Evolutionary conservation across 176 grass and related monocot species (phyloP).

Genomic region (Oryza coarctata): DNA sequence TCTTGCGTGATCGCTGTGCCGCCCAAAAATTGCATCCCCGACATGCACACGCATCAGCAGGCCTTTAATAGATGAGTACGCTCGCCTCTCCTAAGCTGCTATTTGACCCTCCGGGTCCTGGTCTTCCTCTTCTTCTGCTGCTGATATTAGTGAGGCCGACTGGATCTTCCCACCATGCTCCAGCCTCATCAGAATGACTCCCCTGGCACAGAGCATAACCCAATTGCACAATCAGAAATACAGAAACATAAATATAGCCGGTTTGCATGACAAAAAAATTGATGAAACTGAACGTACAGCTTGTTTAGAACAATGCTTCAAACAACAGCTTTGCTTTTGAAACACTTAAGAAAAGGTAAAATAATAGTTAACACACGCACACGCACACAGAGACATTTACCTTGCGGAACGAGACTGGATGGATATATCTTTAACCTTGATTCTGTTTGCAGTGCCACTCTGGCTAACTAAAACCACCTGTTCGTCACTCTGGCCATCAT

Average conservation of each 20-base stretch:
- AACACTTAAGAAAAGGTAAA: neutral
- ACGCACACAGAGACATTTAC: constrained; percentile 31
- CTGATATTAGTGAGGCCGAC: constrained; percentile 83
- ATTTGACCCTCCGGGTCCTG: constrained; percentile 32
- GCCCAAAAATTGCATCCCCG: constrained; percentile 23
- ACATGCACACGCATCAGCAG: neutral
- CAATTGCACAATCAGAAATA: neutral
- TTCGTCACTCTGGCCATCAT: constrained; percentile 78
- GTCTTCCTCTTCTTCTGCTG: constrained; percentile 45
- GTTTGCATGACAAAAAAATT: neutral
- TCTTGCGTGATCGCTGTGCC: constrained; percentile 7
- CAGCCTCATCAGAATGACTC: constrained; percentile 96
- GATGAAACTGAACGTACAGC: neutral
- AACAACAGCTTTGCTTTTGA: constrained; percentile 9
- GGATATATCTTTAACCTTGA: constrained; percentile 88
- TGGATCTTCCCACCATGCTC: constrained; percentile 87
- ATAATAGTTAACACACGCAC: neutral
- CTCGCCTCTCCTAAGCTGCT: neutral
- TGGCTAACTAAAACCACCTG: constrained; percentile 96
- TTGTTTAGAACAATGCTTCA: neutral
- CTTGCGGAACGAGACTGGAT: constrained; percentile 54
- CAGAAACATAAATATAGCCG: neutral
- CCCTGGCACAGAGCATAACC: constrained; percentile 51
- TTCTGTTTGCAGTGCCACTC: constrained; percentile 82
- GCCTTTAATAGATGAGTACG: neutral